A percentile compares a stretch with the other conserved stretches of the same genome.
Evolutionary conservation across 768 basidiomycete species (phyloP).

Genomic region (Xerocomus brunneocitrinus): DNA sequence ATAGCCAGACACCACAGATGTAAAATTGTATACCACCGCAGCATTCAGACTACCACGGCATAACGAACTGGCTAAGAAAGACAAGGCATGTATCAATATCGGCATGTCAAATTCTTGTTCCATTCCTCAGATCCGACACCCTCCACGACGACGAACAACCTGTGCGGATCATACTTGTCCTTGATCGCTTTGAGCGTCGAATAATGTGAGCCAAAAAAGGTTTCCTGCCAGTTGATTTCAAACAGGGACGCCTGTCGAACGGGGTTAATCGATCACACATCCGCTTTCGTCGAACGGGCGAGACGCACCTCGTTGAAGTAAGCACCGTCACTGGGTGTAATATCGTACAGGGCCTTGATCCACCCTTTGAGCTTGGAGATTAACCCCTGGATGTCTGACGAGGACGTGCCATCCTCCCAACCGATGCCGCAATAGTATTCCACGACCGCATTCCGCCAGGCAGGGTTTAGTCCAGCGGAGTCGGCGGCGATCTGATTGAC

Average conservation of each 20-base stretch:
- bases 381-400: slow-evolving; percentile 10
- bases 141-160: slow-evolving; percentile 8
- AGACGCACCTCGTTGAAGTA: slow-evolving; percentile 46
- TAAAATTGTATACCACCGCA: too few relatives aligned
- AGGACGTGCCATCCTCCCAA: slow-evolving; percentile 23
- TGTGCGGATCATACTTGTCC: slow-evolving; percentile 9
- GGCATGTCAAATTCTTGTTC: slow-evolving; percentile 12
- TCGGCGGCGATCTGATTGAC: slow-evolving; percentile 35
- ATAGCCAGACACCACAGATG: too few relatives aligned
- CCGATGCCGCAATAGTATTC: slow-evolving; percentile 9
- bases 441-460: slow-evolving; percentile 41
- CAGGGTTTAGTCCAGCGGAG: slow-evolving; percentile 42
- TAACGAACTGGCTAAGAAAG: too few relatives aligned
- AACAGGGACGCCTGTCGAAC: slow-evolving; percentile 37
- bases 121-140: slow-evolving; percentile 27
- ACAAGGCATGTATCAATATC: not conserved
- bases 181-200: too few relatives aligned
- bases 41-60: too few relatives aligned
- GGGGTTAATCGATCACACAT: too few relatives aligned
- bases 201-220: too few relatives aligned
- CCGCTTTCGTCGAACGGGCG: too few relatives aligned
- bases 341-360: slow-evolving; percentile 27
- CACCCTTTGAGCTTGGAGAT: slow-evolving; percentile 13
- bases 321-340: slow-evolving; percentile 33
- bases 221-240: slow-evolving; percentile 33